Base-by-base conservation (phyloP, 345 rosid genomes). In the Raphanus sativus region DNA sequence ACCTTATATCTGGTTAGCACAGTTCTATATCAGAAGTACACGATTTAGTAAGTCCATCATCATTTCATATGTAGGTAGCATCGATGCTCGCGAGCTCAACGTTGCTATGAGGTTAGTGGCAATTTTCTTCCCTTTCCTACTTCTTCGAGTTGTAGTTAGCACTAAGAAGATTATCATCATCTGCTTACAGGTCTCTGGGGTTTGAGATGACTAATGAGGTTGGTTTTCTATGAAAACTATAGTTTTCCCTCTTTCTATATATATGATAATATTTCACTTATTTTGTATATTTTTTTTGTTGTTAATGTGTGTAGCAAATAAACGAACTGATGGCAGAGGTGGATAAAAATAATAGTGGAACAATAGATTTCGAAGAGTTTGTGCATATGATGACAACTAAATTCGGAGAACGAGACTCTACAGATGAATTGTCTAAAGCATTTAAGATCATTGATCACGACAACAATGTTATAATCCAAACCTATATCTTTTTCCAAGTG, bases 121-220 rank as follows among this genome's bases (percentile, higher is more conserved):
- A 59, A 4, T 0, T 28, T 25, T 21, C 21, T 21, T 21, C 21
- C 21, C 21, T 21, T 21, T 21, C 21, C 21, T 21, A 21, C 21
- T 21, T 21, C 24, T 56, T 66, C 36, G 30, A 50, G 2, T 61
- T 60, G 1, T 28, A 62, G 24, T 73, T 54, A 62, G 13, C n/a
- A 21, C 16, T 79, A 38, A 79, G 30, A 38, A 8, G 26, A 13
- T 66, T 69, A 11, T 77, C n/a, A 67, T 26, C 48, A 68, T 26
- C 48, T 77, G 45, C 26, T 73, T 48, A 65, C 91, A 92, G 98
- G 96, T 91, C 94, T 52, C 98, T 95, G 29, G 99, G 98, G 21
- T 95, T 95, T 8, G 98, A 95, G 88, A 90, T 91, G 94, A 95
- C 88, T 2, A 86, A 84, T 70, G 86, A 95, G 97, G 97, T 92